Conservation (phyloP, 352 stramenopile genomes). For the Phytophthora pseudosyringae region DNA sequence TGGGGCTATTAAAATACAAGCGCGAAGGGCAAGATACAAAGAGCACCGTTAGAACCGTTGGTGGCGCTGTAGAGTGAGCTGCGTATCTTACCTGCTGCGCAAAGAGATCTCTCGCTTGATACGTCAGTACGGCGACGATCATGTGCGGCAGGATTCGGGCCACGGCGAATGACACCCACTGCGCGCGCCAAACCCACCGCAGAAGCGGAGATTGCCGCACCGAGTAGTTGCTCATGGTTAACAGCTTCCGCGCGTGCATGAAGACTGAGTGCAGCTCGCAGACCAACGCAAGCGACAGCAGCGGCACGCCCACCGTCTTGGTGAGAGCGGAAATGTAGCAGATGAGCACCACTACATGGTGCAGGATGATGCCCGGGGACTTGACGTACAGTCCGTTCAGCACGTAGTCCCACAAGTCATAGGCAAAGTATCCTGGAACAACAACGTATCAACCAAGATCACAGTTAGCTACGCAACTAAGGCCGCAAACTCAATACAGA, state of each 20-base stretch:
- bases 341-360: slow-evolving; percentile 82
- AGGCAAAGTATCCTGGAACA: slow-evolving; percentile 73
- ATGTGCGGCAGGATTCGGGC: slow-evolving; percentile 56
- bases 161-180: slow-evolving; percentile 62
- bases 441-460: slow-evolving; percentile 2
- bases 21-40: not conserved
- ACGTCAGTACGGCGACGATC: slow-evolving; percentile 53
- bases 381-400: slow-evolving; percentile 79
- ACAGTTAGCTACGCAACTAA: slow-evolving; percentile 1
- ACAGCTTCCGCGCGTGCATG: slow-evolving; percentile 80
- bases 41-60: not conserved
- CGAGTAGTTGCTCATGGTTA: slow-evolving; percentile 69
- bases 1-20: slow-evolving; percentile 39
- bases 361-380: slow-evolving; percentile 66
- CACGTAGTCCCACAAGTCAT: slow-evolving; percentile 83
- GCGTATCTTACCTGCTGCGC: slow-evolving; percentile 39
- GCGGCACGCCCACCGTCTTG: slow-evolving; percentile 74
- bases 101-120: slow-evolving; percentile 50
- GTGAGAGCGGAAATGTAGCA: slow-evolving; percentile 81
- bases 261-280: slow-evolving; percentile 83
- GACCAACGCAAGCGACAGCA: slow-evolving; percentile 73
- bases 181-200: slow-evolving; percentile 55
- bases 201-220: slow-evolving; percentile 36
- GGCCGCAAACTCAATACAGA: not conserved
- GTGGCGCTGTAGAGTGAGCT: not conserved